phyloP scores from a whole-genome alignment of 352 stramenopile genomes.

The Phytophthora macrochlamydospora region DNA sequence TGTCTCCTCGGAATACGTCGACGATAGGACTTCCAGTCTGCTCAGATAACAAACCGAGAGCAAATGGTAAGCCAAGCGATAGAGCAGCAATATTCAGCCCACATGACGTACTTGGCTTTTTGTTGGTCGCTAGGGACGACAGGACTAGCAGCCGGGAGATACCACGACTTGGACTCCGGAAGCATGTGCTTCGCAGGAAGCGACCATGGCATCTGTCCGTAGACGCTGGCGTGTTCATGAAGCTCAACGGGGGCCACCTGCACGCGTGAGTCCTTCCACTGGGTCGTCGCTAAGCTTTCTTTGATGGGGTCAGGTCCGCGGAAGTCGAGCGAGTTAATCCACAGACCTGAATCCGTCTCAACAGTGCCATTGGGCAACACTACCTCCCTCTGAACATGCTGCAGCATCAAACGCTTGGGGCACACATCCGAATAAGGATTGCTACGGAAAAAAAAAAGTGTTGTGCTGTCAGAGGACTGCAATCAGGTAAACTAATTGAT shows the following conservation, averaged over 20 bases:
- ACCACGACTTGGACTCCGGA: constrained; percentile 75
- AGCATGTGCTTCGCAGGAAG: constrained; percentile 69
- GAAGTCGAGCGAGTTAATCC: constrained; percentile 77
- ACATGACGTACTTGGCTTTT: constrained; percentile 39
- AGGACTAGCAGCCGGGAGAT: constrained; percentile 47
- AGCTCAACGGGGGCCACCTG: constrained; percentile 43
- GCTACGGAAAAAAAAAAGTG: constrained; percentile 18
- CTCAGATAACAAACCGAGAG: too few species aligned
- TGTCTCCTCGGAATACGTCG: constrained; percentile 49
- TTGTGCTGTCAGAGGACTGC: neutral
- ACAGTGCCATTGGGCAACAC: constrained; percentile 48
- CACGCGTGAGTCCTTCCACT: constrained; percentile 49
- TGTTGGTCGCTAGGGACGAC: constrained; percentile 21
- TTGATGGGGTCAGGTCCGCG: constrained; percentile 56
- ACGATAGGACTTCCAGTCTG: constrained; percentile 68
- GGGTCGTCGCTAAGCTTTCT: constrained; percentile 46
- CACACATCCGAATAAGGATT: constrained; percentile 80
- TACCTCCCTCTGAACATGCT: constrained; percentile 70
- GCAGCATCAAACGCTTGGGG: constrained; percentile 70
- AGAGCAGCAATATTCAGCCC: neutral
- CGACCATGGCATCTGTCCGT: constrained; percentile 73
- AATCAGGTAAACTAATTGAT: neutral
- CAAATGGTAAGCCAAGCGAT: neutral
- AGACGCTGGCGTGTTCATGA: constrained; percentile 60
- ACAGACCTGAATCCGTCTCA: constrained; percentile 66